Base-by-base conservation (phyloP, 225 moss, liverwort and hornwort species). In the Pseudisothecium myosuroides region DNA sequence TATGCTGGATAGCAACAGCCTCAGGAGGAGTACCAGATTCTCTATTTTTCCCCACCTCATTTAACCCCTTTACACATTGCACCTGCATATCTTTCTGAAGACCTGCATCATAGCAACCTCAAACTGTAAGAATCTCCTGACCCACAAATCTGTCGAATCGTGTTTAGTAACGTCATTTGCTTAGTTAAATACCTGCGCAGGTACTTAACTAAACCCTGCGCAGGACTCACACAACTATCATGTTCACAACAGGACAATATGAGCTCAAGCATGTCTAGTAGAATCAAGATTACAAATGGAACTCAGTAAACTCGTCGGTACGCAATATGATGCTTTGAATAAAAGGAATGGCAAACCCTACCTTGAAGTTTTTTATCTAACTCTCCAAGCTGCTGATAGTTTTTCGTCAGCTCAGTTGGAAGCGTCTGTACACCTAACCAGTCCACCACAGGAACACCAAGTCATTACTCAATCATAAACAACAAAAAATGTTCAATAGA, bases 31-130 rank as follows among this genome's bases (percentile, higher is more conserved):
- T 83, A 76, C 92, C 93, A 73, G 88, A 80, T 86, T 96, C 93
- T 85, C 88, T 92, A 64, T 92, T 91, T 85, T 87, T 91, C 64
- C 86, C 90, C 83, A 96, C 96, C 60, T 96, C 95, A 55, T 93
- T 90, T 90, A 96, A 27, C n/a, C 95, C 96, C 78, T 92, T 92
- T 23, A 85, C 81, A 89, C 87, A 93, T 84, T 92, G 94, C 82
- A 77, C 61, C 43, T 91, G 95, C 96, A 96, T 94, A 63, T 90
- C 91, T 92, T 92, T 95, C 88, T 94, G 93, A 43, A 96, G 93
- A 79, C 83, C 96, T 96, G 92, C 86, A 89, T 76, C 87, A 85
- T 75, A 60, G 59, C n/a, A 89, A 91, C 61, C 74, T 74, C 61
- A 88, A 89, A 69, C 65, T 59, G 47, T 83, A 83, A 79, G 65